These are phyloP conservation scores for Colletotrichum orbiculare DNA, from an alignment of 2,329 filamentous ascomycete genomes.

Conservation along the genomic window DNA sequence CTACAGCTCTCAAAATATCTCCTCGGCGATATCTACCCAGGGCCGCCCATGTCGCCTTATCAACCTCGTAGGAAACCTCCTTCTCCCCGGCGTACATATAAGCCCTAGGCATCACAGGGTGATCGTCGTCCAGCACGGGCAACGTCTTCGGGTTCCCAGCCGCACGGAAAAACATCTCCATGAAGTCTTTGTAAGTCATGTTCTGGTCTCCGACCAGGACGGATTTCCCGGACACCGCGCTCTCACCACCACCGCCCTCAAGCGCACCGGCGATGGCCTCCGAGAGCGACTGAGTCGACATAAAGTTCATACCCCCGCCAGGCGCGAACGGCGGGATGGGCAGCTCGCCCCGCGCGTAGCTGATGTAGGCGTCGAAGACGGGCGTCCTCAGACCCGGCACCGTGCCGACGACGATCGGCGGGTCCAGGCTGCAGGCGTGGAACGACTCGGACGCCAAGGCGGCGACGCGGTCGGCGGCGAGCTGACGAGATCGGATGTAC, in stretches of 20 bases:
- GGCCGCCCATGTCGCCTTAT: constrained; percentile 2
- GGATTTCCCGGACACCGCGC: background rate
- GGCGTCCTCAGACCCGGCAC: constrained; percentile 15
- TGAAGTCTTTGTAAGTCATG: constrained; percentile 15
- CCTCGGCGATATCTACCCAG: constrained; percentile 17
- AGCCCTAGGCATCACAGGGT: constrained; percentile 22
- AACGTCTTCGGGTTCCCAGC: background rate
- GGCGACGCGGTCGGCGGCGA: constrained; percentile 5
- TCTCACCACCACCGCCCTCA: background rate
- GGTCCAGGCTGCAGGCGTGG: constrained; percentile 21
- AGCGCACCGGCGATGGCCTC: constrained; percentile 20
- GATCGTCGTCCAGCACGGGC: constrained; percentile 5
- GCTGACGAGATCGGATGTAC: constrained; percentile 24
- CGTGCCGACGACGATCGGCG: constrained; percentile 24
- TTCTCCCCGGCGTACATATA: constrained; percentile 5
- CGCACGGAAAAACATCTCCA: constrained; percentile 17
- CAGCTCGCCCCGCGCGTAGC: constrained; percentile 17
- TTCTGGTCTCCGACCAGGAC: constrained; percentile 27
- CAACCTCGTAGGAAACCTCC: constrained; percentile 13
- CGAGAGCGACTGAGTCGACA: constrained; percentile 19
- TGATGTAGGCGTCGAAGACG: constrained; percentile 14
- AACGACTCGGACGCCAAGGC: constrained; percentile 4
- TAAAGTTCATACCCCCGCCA: constrained; percentile 19
- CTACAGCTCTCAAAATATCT: background rate
- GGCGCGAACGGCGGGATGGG: constrained; percentile 6